phyloP scores from a whole-genome alignment of 805 yeast species.

The Nakazawaea wyomingensis region DNA sequence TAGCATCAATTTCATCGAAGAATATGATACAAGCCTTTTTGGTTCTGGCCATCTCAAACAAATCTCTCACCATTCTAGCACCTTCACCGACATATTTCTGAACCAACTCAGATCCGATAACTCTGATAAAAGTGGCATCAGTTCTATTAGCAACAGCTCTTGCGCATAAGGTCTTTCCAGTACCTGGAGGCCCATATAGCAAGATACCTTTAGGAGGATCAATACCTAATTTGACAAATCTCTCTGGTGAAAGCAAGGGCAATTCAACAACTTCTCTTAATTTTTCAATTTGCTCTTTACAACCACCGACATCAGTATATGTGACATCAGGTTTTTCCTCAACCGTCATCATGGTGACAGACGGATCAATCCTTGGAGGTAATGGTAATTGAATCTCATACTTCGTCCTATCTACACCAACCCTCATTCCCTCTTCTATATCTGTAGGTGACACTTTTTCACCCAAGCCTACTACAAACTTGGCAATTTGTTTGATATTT shows the following conservation, averaged over 20 bases:
- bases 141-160: conserved; percentile 99
- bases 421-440: conserved; percentile 99
- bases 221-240: conserved; percentile 94
- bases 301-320: conserved; percentile 97
- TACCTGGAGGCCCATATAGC: conserved; percentile 97
- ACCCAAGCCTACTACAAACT: conserved; percentile 93
- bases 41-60: conserved; percentile 98
- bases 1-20: conserved; percentile 98
- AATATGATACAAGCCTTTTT: conserved; percentile 97
- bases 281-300: conserved; percentile 97
- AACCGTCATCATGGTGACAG: conserved; percentile 99
- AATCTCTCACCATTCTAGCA: conserved; percentile 98
- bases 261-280: conserved; percentile 93
- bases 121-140: conserved; percentile 97
- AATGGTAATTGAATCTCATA: conserved; percentile 95
- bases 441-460: conserved; percentile 98
- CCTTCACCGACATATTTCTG: conserved; percentile 99
- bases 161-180: conserved; percentile 97
- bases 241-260: conserved; percentile 90
- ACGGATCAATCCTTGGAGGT: conserved; percentile 97
- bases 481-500: conserved; percentile 96
- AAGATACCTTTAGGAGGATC: conserved; percentile 99
- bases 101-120: conserved; percentile 96
- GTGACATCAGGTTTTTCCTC: conserved; percentile 99
- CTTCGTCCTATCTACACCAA: conserved; percentile 96